phyloP scores from a whole-genome alignment of 306 rosid species.

The Rubus parviflorus region DNA sequence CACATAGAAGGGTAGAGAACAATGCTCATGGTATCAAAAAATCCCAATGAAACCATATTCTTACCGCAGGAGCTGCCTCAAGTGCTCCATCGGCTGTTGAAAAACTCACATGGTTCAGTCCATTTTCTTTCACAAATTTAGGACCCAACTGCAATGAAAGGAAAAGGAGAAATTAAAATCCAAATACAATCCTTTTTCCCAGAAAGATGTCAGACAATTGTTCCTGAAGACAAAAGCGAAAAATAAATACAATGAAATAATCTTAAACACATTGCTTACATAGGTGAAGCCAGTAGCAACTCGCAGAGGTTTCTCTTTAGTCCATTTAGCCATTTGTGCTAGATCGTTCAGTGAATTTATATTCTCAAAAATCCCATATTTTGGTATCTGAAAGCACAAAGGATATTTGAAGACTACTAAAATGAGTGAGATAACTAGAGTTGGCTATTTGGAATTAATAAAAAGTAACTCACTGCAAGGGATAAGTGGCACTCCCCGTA shows the following conservation, averaged over 20 bases:
- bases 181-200: slow-evolving; percentile 2
- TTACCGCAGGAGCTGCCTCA: slow-evolving; percentile 98
- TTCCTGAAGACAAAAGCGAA: background rate
- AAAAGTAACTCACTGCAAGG: slow-evolving; percentile 66
- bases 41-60: slow-evolving; percentile 15
- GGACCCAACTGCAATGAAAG: slow-evolving; percentile 73
- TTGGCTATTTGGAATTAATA: background rate
- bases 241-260: background rate
- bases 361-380: slow-evolving; percentile 87
- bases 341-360: slow-evolving; percentile 73
- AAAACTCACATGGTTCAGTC: slow-evolving; percentile 70
- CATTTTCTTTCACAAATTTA: slow-evolving; percentile 79
- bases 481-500: slow-evolving; percentile 85
- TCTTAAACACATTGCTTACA: slow-evolving; percentile 40
- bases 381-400: slow-evolving; percentile 66
- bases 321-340: slow-evolving; percentile 90
- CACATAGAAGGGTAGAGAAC: background rate
- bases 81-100: slow-evolving; percentile 97
- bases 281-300: slow-evolving; percentile 94
- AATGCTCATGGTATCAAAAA: background rate
- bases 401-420: slow-evolving; percentile 2
- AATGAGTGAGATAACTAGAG: background rate
- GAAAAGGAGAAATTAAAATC: slow-evolving; percentile 16
- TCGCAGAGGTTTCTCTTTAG: slow-evolving; percentile 69
- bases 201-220: slow-evolving; percentile 6